phyloP scores from a whole-genome alignment of 2,329 filamentous ascomycete species.

The Sarocladium oryzae region DNA sequence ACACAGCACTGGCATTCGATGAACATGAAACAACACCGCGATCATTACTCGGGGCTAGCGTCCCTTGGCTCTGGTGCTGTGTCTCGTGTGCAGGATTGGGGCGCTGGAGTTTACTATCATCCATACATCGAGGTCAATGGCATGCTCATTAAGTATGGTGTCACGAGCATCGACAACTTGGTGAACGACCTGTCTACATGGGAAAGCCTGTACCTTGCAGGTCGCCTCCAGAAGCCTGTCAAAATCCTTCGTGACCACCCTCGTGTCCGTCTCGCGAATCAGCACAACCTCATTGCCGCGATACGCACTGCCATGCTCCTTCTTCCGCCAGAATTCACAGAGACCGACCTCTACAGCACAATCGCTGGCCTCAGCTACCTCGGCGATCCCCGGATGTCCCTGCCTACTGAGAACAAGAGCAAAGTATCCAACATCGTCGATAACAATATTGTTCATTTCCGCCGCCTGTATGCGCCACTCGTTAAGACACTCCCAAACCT shows the following conservation, averaged over 20 bases:
- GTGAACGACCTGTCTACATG: conserved; percentile 81
- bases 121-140: conserved; percentile 92
- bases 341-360: conserved; percentile 80
- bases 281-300: conserved; percentile 90
- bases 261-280: conserved; percentile 85
- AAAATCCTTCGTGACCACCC: conserved; percentile 96
- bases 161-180: conserved; percentile 88
- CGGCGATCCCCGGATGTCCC: conserved; percentile 90
- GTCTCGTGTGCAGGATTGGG: conserved; percentile 81
- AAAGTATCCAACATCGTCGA: conserved; percentile 94
- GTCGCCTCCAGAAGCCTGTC: conserved; percentile 91
- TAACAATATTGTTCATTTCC: conserved; percentile 86
- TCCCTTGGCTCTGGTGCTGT: conserved; percentile 80
- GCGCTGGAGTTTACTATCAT: conserved; percentile 96
- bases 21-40: conserved; percentile 79
- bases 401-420: conserved; percentile 82
- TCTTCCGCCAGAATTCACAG: conserved; percentile 76
- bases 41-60: conserved; percentile 86
- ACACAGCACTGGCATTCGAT: conserved; percentile 96
- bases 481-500: conserved; percentile 89
- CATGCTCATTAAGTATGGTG: conserved; percentile 94
- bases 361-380: conserved; percentile 92
- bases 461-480: conserved; percentile 81
- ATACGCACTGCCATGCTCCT: conserved; percentile 84
- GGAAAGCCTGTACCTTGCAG: conserved; percentile 94